phyloP scores from a whole-genome alignment of 257 asterid species.

The Solanum rostratum region DNA sequence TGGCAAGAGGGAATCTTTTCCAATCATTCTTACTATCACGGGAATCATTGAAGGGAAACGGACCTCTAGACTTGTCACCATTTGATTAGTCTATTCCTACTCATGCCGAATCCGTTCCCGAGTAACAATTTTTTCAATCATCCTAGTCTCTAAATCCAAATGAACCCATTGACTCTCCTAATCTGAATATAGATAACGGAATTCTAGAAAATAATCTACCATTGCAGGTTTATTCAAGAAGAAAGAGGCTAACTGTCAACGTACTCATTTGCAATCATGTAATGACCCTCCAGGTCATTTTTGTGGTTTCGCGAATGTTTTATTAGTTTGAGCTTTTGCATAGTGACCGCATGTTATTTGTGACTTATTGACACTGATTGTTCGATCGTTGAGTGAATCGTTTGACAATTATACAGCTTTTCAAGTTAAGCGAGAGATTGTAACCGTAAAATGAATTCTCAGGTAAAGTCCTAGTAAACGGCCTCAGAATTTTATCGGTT shows the following conservation, averaged over 20 bases:
- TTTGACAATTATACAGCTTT: no score
- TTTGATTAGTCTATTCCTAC: neutral
- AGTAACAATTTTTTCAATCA: neutral
- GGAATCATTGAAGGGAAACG: neutral
- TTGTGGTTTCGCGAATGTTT: no score
- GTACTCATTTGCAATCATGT: neutral
- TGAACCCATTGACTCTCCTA: neutral
- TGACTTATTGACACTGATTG: no score
- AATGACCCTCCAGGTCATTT: no score
- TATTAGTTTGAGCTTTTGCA: no score
- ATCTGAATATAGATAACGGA: neutral
- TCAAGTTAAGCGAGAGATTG: no score
- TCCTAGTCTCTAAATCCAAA: neutral
- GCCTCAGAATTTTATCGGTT: no score
- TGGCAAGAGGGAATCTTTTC: neutral
- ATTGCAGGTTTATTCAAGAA: neutral
- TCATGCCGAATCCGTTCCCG: neutral
- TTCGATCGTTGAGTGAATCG: no score
- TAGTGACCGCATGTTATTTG: no score
- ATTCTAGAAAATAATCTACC: neutral
- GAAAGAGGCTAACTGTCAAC: neutral
- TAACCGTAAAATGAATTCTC: no score
- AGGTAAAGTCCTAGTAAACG: no score
- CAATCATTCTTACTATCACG: neutral
- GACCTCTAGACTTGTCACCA: neutral